Conservation (phyloP, 352 stramenopile genomes). For the Nothophytophthora sp. region DNA sequence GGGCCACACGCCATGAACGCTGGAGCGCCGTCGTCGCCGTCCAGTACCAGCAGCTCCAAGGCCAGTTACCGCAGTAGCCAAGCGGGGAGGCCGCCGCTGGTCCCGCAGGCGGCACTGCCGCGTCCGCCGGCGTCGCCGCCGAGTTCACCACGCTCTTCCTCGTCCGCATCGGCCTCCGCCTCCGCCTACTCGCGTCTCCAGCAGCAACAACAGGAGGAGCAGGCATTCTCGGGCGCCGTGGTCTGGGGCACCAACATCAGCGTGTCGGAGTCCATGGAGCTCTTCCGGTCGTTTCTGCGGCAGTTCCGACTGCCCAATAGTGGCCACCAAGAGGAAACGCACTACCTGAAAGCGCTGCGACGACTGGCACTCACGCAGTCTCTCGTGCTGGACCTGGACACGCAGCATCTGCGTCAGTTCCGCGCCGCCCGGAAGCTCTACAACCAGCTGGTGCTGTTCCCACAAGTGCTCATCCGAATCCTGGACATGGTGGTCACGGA, state of each 20-base stretch:
- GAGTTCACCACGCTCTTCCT: constrained; percentile 64
- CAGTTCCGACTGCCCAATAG: constrained; percentile 60
- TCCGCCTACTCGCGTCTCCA: constrained; percentile 30
- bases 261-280: constrained; percentile 89
- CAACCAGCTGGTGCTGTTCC: constrained; percentile 97
- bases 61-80: constrained; percentile 30
- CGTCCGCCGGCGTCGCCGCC: constrained; percentile 61
- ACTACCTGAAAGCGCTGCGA: constrained; percentile 81
- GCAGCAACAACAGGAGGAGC: constrained; percentile 48
- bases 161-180: constrained; percentile 24
- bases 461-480: constrained; percentile 94
- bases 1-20: constrained; percentile 19
- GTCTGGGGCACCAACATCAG: constrained; percentile 96
- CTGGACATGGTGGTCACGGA: constrained; percentile 97
- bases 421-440: constrained; percentile 90
- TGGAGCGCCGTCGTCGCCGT: constrained; percentile 43
- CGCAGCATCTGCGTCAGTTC: constrained; percentile 89
- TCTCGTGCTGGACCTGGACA: constrained; percentile 91
- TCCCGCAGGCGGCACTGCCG: constrained; percentile 33
- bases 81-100: constrained; percentile 5
- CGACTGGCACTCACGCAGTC: constrained; percentile 84
- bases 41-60: constrained; percentile 39
- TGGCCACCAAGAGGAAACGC: constrained; percentile 38
- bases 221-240: constrained; percentile 74
- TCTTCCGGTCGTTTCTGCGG: constrained; percentile 91